Evolutionary conservation across 2,329 filamentous ascomycete species (phyloP), one percentile per base, ranked within the genome.

Genomic region (Pochonia chlamydosporia): DNA sequence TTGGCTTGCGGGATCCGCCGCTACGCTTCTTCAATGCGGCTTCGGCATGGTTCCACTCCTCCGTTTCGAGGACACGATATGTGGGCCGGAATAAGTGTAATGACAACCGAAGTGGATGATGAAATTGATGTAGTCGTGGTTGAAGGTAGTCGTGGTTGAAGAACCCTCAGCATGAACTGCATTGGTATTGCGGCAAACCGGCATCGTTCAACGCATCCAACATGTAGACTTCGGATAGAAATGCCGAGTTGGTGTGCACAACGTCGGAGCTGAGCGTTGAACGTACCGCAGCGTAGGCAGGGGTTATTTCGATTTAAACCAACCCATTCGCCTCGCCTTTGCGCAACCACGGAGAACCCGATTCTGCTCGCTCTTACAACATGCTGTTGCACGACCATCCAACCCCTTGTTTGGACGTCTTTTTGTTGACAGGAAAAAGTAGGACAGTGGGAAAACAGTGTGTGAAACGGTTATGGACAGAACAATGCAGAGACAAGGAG

Each of bases 171-270:
- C 13, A 28, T 28, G 26, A 7, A 28, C 26, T 8, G 26, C 26
- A 28, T 28, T 28, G 26, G 26, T 13, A 13, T 39, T 21, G 9
- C 35, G 18, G 13, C 20, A 39, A 23, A 24, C 7, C 13, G 26
- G 13, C 26, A 28, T 28, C 26, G n/a, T n/a, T n/a, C n/a, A n/a
- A n/a, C n/a, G n/a, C 18, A 43, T 43, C 20, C 30, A 39, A 23
- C 24, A 33, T 35, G 40, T 35, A 16, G 33, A 23, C 8, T 37
- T 35, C 43, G 47, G 35, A 39, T 26, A 24, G 26, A 23, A 25
- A 25, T 46, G 43, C 47, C 47, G 33, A 46, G 21, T 43, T 43
- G 43, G 47, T 49, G 43, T 49, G 40, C 43, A 49, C 43, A 21
- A 33, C 25, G 37, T 25, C 25, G 11, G 24, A 45, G 47, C 47